These are phyloP conservation scores for Lepidium aucheri DNA, from an alignment of 345 rosid species.

Conservation along the genomic window DNA sequence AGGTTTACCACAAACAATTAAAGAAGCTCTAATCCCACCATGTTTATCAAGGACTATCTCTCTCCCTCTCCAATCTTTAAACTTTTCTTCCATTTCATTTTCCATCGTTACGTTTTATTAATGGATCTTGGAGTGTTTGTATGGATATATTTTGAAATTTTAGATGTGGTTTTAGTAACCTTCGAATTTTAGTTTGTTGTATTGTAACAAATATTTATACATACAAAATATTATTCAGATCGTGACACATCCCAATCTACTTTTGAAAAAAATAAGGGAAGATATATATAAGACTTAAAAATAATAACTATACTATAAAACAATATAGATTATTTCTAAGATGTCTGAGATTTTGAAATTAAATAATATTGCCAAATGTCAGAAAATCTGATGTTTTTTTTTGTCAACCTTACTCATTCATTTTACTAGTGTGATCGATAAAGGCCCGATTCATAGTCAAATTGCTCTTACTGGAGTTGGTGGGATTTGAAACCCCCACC, in stretches of 20 bases:
- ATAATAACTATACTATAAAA: neutral
- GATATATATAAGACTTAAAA: neutral
- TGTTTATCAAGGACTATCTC: slow-evolving; percentile 24
- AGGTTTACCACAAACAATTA: slow-evolving; percentile 29
- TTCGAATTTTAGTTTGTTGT: no score
- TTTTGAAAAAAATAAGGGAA: neutral
- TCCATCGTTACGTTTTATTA: neutral
- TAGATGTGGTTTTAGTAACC: no score
- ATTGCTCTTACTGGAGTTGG: no score
- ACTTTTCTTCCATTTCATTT: slow-evolving; percentile 7
- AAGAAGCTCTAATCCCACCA: slow-evolving; percentile 39
- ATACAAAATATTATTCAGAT: neutral
- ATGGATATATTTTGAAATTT: neutral
- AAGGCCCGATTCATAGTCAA: no score
- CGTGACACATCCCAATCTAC: neutral
- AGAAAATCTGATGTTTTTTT: neutral
- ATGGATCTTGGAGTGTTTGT: neutral
- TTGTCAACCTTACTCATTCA: no score
- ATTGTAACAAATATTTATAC: neutral
- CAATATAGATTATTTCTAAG: neutral
- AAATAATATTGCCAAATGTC: neutral
- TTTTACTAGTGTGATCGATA: no score
- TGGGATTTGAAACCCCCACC: no score
- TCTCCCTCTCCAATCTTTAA: slow-evolving; percentile 38
- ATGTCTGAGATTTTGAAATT: neutral